These are phyloP conservation scores for Komagataella ulmi DNA, from an alignment of 805 yeast genomes.

Conservation along the genomic window DNA sequence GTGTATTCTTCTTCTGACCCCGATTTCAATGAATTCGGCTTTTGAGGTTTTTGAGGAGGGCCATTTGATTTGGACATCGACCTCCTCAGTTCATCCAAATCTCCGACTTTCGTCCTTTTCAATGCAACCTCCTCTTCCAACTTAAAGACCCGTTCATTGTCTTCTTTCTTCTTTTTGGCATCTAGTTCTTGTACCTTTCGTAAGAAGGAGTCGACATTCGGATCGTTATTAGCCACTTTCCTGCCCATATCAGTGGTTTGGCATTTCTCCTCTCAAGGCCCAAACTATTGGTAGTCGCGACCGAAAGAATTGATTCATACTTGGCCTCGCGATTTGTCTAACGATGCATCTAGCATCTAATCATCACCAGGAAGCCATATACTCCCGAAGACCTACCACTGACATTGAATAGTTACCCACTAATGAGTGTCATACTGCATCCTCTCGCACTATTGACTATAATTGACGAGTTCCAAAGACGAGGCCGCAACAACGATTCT, in stretches of 20 bases:
- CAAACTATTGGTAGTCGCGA: not conserved
- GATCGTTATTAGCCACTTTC: slow-evolving; percentile 2
- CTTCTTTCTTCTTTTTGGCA: slow-evolving; percentile 5
- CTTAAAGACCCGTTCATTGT: slow-evolving; percentile 3
- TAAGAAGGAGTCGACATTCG: slow-evolving; percentile 6
- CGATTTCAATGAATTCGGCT: not conserved
- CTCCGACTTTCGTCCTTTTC: slow-evolving; percentile 3
- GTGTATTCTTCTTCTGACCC: not conserved
- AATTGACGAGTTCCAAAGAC: not conserved
- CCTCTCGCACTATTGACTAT: not conserved
- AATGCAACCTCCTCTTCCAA: slow-evolving; percentile 4
- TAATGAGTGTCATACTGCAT: not conserved
- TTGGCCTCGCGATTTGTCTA: not conserved
- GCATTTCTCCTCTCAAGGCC: not conserved
- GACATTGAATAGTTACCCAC: too few relatives aligned
- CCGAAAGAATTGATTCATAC: not conserved
- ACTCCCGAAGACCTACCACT: too few relatives aligned
- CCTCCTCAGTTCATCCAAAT: not conserved
- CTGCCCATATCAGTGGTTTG: not conserved
- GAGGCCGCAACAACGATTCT: not conserved
- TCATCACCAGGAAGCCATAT: not conserved
- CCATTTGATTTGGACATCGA: not conserved
- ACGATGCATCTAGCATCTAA: not conserved
- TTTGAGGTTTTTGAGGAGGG: slow-evolving; percentile 2
- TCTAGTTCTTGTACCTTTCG: slow-evolving; percentile 6